These are phyloP conservation scores for Pholiota conissans DNA, from an alignment of 768 basidiomycete genomes.

Conservation along the genomic window DNA sequence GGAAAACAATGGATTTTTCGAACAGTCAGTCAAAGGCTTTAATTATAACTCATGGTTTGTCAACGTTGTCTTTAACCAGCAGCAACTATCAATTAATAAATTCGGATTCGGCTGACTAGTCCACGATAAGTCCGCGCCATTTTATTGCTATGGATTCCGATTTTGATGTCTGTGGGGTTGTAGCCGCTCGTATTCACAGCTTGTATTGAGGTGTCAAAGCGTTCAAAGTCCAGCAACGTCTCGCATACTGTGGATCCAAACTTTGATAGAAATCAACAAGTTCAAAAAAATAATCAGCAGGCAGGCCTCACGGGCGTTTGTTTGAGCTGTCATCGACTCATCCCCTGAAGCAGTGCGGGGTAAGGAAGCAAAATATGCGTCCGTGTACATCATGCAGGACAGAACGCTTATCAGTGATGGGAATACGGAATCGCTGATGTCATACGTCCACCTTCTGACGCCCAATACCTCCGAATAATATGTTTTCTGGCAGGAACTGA, in stretches of 20 bases:
- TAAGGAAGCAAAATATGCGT: not conserved
- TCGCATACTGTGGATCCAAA: too few relatives aligned
- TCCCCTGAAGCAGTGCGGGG: constrained; percentile 2
- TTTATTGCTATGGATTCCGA: not conserved
- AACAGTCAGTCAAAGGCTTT: not conserved
- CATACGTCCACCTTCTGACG: not conserved
- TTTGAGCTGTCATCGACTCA: not conserved
- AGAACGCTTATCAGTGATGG: not conserved
- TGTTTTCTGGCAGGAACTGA: not conserved
- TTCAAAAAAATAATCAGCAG: not conserved
- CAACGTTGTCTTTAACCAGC: not conserved
- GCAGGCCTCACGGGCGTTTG: not conserved
- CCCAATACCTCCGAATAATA: not conserved
- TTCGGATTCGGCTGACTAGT: too few relatives aligned
- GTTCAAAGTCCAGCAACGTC: too few relatives aligned
- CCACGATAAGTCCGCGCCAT: too few relatives aligned
- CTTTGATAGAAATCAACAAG: too few relatives aligned
- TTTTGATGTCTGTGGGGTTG: not conserved
- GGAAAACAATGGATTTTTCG: too few relatives aligned
- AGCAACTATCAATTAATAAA: not conserved
- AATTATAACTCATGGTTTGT: not conserved
- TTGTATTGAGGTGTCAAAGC: too few relatives aligned
- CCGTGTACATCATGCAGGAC: not conserved
- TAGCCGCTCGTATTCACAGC: too few relatives aligned
- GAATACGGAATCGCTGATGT: constrained; percentile 4